A percentile compares a stretch with the other conserved stretches of the same genome.
Conservation (phyloP, 257 asterid species). For the Leonotis leonurus region DNA sequence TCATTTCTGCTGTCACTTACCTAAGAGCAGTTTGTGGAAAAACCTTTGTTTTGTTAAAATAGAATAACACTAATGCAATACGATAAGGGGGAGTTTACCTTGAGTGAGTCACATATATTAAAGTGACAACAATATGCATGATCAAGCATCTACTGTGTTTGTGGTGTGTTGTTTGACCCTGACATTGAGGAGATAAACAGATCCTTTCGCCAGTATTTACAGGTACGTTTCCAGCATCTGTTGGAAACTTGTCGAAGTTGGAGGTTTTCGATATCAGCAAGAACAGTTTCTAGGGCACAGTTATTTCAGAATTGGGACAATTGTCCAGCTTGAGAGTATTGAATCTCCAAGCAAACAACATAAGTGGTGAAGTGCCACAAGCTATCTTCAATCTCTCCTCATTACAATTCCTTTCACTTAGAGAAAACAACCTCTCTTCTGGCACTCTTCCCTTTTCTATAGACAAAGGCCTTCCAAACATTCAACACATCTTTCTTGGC, state of each 20-base stretch:
- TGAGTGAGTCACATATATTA: too few species aligned
- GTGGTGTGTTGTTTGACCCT: too few species aligned
- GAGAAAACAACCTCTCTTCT: background rate
- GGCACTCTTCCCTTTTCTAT: background rate
- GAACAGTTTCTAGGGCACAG: background rate
- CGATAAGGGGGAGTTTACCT: too few species aligned
- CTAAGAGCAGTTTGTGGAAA: too few species aligned
- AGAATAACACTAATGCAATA: too few species aligned
- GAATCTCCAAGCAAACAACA: background rate
- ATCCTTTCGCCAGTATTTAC: too few species aligned
- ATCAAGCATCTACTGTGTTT: too few species aligned
- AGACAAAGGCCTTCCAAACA: background rate
- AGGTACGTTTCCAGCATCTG: background rate
- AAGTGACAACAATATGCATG: too few species aligned
- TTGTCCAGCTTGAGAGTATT: background rate
- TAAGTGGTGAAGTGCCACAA: background rate
- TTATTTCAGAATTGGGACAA: background rate
- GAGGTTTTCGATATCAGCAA: background rate
- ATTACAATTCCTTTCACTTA: background rate
- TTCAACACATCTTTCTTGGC: background rate
- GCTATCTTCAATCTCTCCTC: background rate
- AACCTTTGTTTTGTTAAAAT: too few species aligned
- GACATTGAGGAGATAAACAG: too few species aligned
- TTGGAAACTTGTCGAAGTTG: constrained; percentile 7
- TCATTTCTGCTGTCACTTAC: too few species aligned